phyloP scores from a whole-genome alignment of 345 rosid genomes.

The Theobroma cacao region DNA sequence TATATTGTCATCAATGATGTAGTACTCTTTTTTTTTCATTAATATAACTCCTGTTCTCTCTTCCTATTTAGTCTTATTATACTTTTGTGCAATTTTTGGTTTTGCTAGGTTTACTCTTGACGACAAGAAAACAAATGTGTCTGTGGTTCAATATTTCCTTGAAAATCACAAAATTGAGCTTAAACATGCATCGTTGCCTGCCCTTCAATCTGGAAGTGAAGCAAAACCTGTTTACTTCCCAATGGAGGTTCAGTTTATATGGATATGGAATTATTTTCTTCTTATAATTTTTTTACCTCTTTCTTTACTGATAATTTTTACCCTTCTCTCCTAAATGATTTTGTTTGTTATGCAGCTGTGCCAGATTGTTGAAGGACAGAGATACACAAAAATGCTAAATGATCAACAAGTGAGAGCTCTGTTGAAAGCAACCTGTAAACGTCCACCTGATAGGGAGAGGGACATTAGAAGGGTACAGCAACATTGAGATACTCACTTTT shows the following conservation, averaged over 20 bases:
- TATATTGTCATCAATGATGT: not conserved
- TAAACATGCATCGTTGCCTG: constrained; percentile 40
- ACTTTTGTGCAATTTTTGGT: not conserved
- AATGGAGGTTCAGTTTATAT: constrained; percentile 59
- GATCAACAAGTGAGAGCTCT: constrained; percentile 57
- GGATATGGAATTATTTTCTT: not conserved
- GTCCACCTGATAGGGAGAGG: constrained; percentile 43
- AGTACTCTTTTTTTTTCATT: too few species aligned
- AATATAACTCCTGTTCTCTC: not conserved
- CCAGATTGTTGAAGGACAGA: constrained; percentile 49
- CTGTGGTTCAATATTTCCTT: constrained; percentile 54
- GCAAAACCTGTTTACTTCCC: constrained; percentile 58
- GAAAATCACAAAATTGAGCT: constrained; percentile 40
- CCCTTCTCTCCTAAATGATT: not conserved
- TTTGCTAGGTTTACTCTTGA: constrained; percentile 54
- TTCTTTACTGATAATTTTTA: not conserved
- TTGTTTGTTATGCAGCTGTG: constrained; percentile 44
- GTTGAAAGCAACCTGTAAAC: constrained; percentile 70
- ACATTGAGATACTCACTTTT: constrained; percentile 2
- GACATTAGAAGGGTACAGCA: constrained; percentile 24
- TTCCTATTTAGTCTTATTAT: not conserved
- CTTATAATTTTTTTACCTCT: not conserved
- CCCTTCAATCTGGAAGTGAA: constrained; percentile 61
- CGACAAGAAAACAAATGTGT: constrained; percentile 20
- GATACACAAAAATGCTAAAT: constrained; percentile 58